Base-by-base conservation (phyloP, 106 monocot species). In the Ottelia alismoides region DNA sequence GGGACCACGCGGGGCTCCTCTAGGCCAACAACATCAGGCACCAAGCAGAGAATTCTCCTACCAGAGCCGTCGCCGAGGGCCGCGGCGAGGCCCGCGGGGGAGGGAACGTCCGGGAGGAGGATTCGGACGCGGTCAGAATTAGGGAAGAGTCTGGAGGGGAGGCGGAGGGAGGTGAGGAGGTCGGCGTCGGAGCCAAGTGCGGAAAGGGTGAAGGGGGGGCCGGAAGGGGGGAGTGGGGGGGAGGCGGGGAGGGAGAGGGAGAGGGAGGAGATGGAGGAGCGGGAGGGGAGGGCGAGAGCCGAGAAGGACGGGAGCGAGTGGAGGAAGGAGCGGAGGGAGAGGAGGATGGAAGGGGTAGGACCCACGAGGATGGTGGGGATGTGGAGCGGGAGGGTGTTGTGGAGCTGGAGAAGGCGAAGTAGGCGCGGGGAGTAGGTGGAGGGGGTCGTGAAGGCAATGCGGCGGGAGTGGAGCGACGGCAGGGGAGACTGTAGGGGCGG, bases 171-270 rank as follows among this genome's bases (percentile, higher is more conserved):
- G 47, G 53, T 22, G 28, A 85, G 70, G 23, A 76, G 66, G 23
- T 85, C 80, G 11, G 80, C 85, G 53, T 85, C 85, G 12, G 60
- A 57, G 28, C 85, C 85, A 22, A 85, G 80, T 19, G 85, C 80
- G 25, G 74, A 70, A 29, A 85, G 24, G 47, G 64, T 68, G 76
- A 85, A 71, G 25, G 29, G 27, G 7, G 56, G 52, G 14, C 66
- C 70, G 47, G 70, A 56, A 1, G 70, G 74, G 1, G 61, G 72
- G n/a, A 30, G 0, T 10, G 55, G 22, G 48, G 28, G 31, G 25
- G 22, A 26, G 52, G 60, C 3, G 47, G 55, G 58, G 46, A 53
- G 57, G 52, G 22, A 30, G 53, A 61, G 21, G 62, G 61, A 31
- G 62, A 57, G 27, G 69, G 74, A 54, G 25, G 71, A 57, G 47